Conservation (phyloP, 176 grass and related monocot species). For the Melocanna baccifera region DNA sequence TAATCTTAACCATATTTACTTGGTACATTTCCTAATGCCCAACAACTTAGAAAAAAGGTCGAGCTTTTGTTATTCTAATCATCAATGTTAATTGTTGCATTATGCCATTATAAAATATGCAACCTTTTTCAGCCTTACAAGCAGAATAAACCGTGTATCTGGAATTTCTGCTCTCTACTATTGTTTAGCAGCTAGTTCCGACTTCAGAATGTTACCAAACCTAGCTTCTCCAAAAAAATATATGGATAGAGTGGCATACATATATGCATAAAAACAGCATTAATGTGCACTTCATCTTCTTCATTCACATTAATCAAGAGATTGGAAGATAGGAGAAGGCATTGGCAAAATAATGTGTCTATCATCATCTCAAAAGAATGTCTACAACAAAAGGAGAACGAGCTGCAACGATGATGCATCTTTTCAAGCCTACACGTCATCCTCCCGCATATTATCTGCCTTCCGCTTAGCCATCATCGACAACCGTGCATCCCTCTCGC, state of each 20-base stretch:
- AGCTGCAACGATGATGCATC: not conserved
- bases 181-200: not conserved
- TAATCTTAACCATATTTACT: not conserved
- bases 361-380: slow-evolving; percentile 35
- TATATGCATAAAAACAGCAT: not conserved
- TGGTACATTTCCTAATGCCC: not conserved
- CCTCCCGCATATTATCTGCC: slow-evolving; percentile 44
- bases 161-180: not conserved
- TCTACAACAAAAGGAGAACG: not conserved
- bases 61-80: not conserved
- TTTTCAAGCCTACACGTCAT: slow-evolving; percentile 48
- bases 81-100: not conserved
- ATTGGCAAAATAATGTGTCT: not conserved
- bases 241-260: not conserved
- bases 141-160: not conserved
- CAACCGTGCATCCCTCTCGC: slow-evolving; percentile 77
- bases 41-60: not conserved
- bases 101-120: not conserved
- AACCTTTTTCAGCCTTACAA: not conserved
- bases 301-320: not conserved
- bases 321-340: not conserved
- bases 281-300: not conserved
- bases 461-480: slow-evolving; percentile 71
- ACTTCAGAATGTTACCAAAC: not conserved
- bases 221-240: not conserved